Base-by-base conservation (phyloP, 2,329 filamentous ascomycete genomes). In the Bipolaris victoriae region DNA sequence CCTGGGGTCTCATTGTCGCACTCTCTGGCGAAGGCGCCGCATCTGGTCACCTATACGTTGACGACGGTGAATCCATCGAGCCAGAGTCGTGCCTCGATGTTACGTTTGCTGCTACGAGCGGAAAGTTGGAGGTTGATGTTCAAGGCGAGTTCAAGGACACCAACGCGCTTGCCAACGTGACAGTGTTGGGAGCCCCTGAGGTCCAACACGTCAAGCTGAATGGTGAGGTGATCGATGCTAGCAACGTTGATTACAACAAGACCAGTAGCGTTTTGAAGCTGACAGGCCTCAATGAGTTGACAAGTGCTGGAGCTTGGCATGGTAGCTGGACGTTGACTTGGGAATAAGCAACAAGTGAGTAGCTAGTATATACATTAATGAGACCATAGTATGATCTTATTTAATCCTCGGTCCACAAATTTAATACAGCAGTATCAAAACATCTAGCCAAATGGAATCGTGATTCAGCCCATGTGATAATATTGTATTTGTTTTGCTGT, bases 1-100 rank as follows among this genome's bases (percentile, higher is more conserved):
- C 86, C 0, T 93, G 89, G 88, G 84, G 84, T 7, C 63, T 93
- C 39, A 78, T 92, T 9, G 84, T 86, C 1, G 87, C 88, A 2
- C 81, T 90, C 1, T 81, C 83, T 60, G 65, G 69, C 1, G 67
- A 82, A 15, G 86, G 86, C 0, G 72, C 75, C 1, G 89, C 90
- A 0, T 77, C 67, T 1, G 90, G 90, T 0, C 73, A 78, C 16
- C 74, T 93, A 29, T 92, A 93, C 69, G 70, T 92, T 7, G 90
- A 93, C 65, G 90, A 94, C 64, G 90, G 90, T 1, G 88, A 88
- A 76, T 90, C 86, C 53, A 56, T 91, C 7, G 66, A 74, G 33
- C 88, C 84, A 0, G 78, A 82, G 11, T 78, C 80, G 0, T 87
- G 82, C 0, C 80, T 87, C 5, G 80, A 80, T 58, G 82, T 91